Conservation (phyloP, 2,329 filamentous ascomycete genomes). For the Cryoendolithus antarcticus region DNA sequence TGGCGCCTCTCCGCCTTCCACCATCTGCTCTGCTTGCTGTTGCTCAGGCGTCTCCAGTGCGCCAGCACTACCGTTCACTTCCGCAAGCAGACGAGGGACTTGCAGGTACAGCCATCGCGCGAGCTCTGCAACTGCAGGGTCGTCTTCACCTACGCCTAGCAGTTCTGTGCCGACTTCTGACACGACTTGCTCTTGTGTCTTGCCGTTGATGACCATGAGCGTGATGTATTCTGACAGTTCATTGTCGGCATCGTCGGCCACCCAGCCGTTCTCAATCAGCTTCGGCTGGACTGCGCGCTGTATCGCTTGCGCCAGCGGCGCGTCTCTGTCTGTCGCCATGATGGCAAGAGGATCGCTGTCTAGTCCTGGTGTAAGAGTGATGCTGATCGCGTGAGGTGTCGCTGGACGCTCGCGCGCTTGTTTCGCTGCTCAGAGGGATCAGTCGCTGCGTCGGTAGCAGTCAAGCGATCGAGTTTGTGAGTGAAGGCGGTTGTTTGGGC, state of each 20-base stretch:
- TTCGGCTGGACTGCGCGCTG: conserved; percentile 78
- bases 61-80: conserved; percentile 40
- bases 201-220: conserved; percentile 92
- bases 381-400: too few relatives aligned
- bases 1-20: conserved; percentile 1
- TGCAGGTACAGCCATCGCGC: conserved; percentile 89
- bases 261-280: conserved; percentile 85
- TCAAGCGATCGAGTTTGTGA: too few relatives aligned
- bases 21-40: conserved; percentile 3
- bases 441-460: too few relatives aligned
- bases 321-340: conserved; percentile 68
- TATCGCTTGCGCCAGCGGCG: conserved; percentile 72
- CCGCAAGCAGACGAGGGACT: conserved; percentile 54
- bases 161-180: conserved; percentile 79
- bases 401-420: too few relatives aligned
- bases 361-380: too few relatives aligned
- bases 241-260: conserved; percentile 65
- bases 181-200: conserved; percentile 80
- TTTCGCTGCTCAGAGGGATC: too few relatives aligned
- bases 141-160: conserved; percentile 68
- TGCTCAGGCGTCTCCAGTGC: conserved; percentile 16
- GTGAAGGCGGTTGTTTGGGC: too few relatives aligned
- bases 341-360: conserved; percentile 3
- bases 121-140: conserved; percentile 71
- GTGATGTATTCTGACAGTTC: conserved; percentile 93